phyloP scores from a whole-genome alignment of 1,139 yeast species.

The Suhomyces kunorum region DNA sequence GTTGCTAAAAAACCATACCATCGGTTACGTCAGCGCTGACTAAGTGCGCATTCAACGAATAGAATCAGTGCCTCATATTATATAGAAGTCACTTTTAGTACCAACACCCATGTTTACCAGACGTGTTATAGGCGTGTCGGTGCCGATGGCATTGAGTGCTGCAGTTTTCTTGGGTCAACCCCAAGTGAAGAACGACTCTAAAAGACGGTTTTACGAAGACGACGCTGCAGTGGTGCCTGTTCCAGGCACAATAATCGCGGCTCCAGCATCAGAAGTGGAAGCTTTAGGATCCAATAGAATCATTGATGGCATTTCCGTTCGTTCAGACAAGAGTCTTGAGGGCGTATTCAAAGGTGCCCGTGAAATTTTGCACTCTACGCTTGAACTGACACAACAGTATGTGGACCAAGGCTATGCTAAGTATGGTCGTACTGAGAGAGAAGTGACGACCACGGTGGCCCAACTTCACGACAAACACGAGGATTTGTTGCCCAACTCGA shows the following conservation, averaged over 20 bases:
- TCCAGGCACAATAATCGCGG: slow-evolving; percentile 58
- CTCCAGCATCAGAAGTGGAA: slow-evolving; percentile 48
- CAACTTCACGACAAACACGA: slow-evolving; percentile 71
- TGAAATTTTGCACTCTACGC: slow-evolving; percentile 24
- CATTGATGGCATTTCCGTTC: slow-evolving; percentile 59
- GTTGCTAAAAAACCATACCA: no score
- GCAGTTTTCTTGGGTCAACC: slow-evolving; percentile 3
- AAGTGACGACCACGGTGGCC: slow-evolving; percentile 66
- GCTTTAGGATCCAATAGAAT: slow-evolving; percentile 45
- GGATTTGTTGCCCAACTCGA: slow-evolving; percentile 71
- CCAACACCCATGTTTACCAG: slow-evolving; percentile 15
- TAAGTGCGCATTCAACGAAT: not conserved
- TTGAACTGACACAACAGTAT: slow-evolving; percentile 22
- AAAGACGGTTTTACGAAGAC: slow-evolving; percentile 62
- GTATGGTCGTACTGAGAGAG: slow-evolving; percentile 63
- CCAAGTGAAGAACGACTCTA: slow-evolving; percentile 24
- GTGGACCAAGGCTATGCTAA: slow-evolving; percentile 44
- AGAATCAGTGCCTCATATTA: not conserved
- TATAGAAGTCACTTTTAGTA: not conserved
- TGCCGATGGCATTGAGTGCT: slow-evolving; percentile 12
- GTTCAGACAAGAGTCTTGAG: slow-evolving; percentile 54
- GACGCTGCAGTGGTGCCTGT: slow-evolving; percentile 51
- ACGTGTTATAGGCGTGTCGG: slow-evolving; percentile 14
- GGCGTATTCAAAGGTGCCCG: slow-evolving; percentile 50
- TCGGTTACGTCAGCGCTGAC: slow-evolving; percentile 8